phyloP scores from a whole-genome alignment of 2,329 filamentous ascomycete species.

The Talaromyces albobiverticillius region DNA sequence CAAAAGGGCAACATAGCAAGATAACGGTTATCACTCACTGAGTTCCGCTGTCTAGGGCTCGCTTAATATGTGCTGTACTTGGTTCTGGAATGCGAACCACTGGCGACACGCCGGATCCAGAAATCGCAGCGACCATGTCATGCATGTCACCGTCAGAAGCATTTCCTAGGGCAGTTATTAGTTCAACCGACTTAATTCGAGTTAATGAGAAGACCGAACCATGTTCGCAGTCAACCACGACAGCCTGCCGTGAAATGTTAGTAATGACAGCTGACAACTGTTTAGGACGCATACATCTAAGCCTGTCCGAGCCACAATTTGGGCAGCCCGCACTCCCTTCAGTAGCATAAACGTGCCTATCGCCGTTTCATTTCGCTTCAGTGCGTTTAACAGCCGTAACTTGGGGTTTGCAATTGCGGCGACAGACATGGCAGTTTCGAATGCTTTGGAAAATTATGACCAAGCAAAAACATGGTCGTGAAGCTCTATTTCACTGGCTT shows the following conservation, averaged over 20 bases:
- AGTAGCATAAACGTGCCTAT: constrained; percentile 9
- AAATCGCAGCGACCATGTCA: constrained; percentile 10
- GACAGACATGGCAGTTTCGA: background rate
- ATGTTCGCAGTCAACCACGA: constrained; percentile 7
- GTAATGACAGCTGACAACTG: background rate
- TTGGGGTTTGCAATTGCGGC: background rate
- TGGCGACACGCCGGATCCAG: constrained; percentile 3
- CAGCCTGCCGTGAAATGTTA: background rate
- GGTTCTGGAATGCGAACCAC: constrained; percentile 4
- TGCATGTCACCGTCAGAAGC: constrained; percentile 3
- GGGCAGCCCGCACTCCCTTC: constrained; percentile 3
- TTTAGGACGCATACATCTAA: background rate
- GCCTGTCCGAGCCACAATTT: constrained; percentile 2
- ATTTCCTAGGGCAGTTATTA: background rate
- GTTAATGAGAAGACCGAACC: background rate
- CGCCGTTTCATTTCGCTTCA: background rate
- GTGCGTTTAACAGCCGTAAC: background rate
- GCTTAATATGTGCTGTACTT: constrained; percentile 2
- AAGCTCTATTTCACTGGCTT: too few relatives aligned
- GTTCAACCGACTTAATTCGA: background rate
- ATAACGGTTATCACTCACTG: constrained; percentile 4
- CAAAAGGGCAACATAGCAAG: too few relatives aligned
- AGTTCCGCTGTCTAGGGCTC: constrained; percentile 6
- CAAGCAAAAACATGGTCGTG: too few relatives aligned
- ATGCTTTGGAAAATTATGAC: too few relatives aligned